Evolutionary conservation across 257 asterid species (phyloP).

Genomic region (Solanum megistacrolobum): DNA sequence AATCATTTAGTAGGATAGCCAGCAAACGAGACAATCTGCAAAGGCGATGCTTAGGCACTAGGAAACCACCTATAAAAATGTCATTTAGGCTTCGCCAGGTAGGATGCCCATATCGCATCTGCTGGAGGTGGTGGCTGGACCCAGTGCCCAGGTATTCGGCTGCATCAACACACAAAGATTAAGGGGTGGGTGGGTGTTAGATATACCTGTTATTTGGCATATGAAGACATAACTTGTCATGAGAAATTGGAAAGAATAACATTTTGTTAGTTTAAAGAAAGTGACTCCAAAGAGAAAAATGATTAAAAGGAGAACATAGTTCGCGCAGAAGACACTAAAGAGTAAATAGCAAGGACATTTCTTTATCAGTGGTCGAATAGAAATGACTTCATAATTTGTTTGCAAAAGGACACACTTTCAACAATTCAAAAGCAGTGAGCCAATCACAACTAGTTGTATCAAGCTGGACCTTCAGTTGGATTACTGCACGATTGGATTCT

Average conservation of each 20-base stretch:
- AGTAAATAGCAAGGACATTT: neutral
- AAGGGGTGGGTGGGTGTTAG: neutral
- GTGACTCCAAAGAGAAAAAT: neutral
- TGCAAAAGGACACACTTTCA: neutral
- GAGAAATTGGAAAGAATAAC: neutral
- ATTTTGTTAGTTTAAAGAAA: neutral
- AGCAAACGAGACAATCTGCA: neutral
- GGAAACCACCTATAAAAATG: neutral
- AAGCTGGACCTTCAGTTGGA: neutral
- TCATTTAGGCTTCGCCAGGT: constrained; percentile 43
- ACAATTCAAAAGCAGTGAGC: neutral
- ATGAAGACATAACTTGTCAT: neutral
- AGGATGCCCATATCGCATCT: constrained; percentile 88
- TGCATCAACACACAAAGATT: constrained; percentile 21
- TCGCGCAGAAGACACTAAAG: neutral
- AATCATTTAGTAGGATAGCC: neutral
- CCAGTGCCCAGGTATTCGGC: constrained; percentile 93
- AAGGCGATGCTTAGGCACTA: neutral
- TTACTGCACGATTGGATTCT: neutral
- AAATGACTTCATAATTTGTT: neutral
- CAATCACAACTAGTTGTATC: neutral
- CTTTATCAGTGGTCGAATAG: neutral
- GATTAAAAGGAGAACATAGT: neutral
- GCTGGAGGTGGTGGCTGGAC: constrained; percentile 89
- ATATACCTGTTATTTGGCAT: neutral